These are phyloP conservation scores for Solanum chiquidenum DNA, from an alignment of 257 asterid genomes.

Conservation along the genomic window DNA sequence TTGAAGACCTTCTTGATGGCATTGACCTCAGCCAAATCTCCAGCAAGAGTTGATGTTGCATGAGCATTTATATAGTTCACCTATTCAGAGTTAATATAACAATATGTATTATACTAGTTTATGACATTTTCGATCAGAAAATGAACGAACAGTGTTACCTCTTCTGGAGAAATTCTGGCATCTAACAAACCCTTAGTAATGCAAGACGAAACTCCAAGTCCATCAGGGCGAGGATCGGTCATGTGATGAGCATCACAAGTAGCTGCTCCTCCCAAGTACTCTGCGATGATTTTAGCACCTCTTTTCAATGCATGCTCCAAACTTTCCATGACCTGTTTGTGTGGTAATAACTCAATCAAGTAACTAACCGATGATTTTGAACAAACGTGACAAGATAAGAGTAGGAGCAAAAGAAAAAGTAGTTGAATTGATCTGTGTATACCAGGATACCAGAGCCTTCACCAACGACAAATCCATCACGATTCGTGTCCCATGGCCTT, in stretches of 20 bases:
- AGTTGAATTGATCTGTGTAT: neutral
- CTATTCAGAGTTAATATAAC: slow-evolving; percentile 10
- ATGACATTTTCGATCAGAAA: neutral
- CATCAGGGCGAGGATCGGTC: slow-evolving; percentile 39
- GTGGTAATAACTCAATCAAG: neutral
- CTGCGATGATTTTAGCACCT: slow-evolving; percentile 27
- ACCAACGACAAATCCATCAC: slow-evolving; percentile 63
- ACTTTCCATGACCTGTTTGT: slow-evolving; percentile 26
- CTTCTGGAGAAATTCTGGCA: slow-evolving; percentile 55
- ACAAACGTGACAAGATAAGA: neutral
- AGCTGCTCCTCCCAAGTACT: slow-evolving; percentile 30
- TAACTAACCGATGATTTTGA: neutral
- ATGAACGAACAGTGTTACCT: slow-evolving; percentile 21
- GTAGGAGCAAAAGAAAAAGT: neutral
- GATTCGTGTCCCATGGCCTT: slow-evolving; percentile 67
- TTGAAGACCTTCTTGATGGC: slow-evolving; percentile 62
- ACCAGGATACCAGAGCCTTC: slow-evolving; percentile 76
- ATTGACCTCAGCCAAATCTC: slow-evolving; percentile 67
- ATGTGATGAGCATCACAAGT: slow-evolving; percentile 36
- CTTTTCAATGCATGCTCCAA: slow-evolving; percentile 31
- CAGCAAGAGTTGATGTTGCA: slow-evolving; percentile 75
- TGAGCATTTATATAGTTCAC: slow-evolving; percentile 71
- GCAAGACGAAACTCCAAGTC: slow-evolving; percentile 39
- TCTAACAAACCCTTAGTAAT: slow-evolving; percentile 27
- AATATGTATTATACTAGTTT: neutral